Conservation (phyloP, 352 stramenopile species). For the Elongisporangium anandrum region DNA sequence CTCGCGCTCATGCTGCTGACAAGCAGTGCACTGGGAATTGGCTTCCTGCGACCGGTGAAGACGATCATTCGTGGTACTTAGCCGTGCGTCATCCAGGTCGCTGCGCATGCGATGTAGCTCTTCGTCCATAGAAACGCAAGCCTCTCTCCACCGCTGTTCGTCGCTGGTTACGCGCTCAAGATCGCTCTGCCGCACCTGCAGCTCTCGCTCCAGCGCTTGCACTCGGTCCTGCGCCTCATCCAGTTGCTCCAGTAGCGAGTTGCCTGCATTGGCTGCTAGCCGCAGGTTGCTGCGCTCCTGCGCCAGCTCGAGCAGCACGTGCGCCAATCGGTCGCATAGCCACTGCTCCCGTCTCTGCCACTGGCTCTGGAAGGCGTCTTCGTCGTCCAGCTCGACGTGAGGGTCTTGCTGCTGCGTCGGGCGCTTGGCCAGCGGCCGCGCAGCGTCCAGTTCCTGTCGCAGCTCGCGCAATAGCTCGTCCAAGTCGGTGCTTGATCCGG, state of each 20-base stretch:
- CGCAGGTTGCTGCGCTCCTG: slow-evolving; percentile 36
- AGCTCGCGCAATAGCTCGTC: not conserved
- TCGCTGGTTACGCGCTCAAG: not conserved
- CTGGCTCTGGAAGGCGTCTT: not conserved
- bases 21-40: slow-evolving; percentile 7
- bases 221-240: slow-evolving; percentile 17
- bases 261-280: slow-evolving; percentile 46
- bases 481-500: not conserved
- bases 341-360: slow-evolving; percentile 15
- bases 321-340: slow-evolving; percentile 30
- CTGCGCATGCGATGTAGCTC: not conserved
- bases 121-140: not conserved
- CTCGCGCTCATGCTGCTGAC: slow-evolving; percentile 8
- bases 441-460: not conserved
- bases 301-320: slow-evolving; percentile 36
- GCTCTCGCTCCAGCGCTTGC: slow-evolving; percentile 19
- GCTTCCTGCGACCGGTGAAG: not conserved
- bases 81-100: not conserved
- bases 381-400: not conserved
- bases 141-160: not conserved
- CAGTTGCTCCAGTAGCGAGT: slow-evolving; percentile 41
- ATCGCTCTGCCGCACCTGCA: slow-evolving; percentile 9
- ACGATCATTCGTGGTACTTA: not conserved
- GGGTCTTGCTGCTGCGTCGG: not conserved
- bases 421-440: not conserved